Base-by-base conservation (phyloP, 257 asterid species). In the Henckelia pumila region DNA sequence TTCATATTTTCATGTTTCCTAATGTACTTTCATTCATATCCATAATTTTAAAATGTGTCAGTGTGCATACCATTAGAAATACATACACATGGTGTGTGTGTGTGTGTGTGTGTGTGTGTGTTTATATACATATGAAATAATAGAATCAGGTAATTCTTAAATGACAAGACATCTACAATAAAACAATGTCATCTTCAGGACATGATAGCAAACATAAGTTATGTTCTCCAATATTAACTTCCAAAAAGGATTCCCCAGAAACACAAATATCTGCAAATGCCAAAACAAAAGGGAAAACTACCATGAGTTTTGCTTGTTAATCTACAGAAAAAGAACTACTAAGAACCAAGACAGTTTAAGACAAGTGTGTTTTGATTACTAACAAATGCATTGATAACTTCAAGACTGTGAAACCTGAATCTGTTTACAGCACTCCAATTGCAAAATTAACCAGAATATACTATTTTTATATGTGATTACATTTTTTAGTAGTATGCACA, bases 401-500 rank as follows among this genome's bases (percentile, higher is more conserved):
- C 32, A 60, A 61, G 53, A 70, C 17, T 58, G 7, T 19, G 6
- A 4, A 14, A 73, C 19, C 25, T 21, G 32, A 70, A 53, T 23
- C 35, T 35, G 26, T 19, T n/a, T 23, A n/a, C 26, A 1, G 30
- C 63, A 57, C 33, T 53, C 64, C 35, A 21, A 44, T 44, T 44
- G 53, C 14, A 44, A 13, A 19, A 13, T 14, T 44, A 14, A 53
- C 11, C 35, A 13, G 21, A 22, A 40, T 13, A 40, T 44, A 4
- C 19, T 37, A 37, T 9, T 37, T 13, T 3, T 44, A 32, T n/a
- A 25, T 35, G 11, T 40, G 50, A 9, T 3, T 25, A 44, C 24
- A n/a, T 21, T 66, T 28, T 40, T 33, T 52, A 16, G 37, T n/a
- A 16, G 35, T 29, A 35, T 60, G 52, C 64, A 26, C 71, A 86